Evolutionary conservation across 1,284 basidiomycete genomes (phyloP).

Genomic region (Rugosomyces carneus): DNA sequence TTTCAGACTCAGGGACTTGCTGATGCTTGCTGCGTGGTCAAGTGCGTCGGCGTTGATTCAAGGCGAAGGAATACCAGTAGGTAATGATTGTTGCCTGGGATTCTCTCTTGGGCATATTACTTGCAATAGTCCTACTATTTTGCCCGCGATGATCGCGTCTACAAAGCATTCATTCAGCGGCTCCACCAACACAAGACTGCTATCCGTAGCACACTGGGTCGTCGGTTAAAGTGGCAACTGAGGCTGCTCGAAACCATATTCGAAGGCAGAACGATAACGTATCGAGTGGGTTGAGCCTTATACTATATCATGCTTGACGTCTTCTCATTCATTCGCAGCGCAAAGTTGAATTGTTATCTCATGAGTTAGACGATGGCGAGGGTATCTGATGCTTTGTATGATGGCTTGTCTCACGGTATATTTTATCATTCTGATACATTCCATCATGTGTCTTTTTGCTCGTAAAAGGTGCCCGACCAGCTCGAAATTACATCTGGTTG

Average conservation of each 20-base stretch:
- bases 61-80: slow-evolving; percentile 60
- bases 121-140: slow-evolving; percentile 65
- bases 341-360: slow-evolving; percentile 55
- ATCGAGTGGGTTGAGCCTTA: slow-evolving; percentile 42
- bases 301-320: neutral
- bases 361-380: slow-evolving; percentile 57
- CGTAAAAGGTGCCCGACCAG: slow-evolving; percentile 78
- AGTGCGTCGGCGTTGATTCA: slow-evolving; percentile 45
- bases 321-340: slow-evolving; percentile 35
- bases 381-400: slow-evolving; percentile 32
- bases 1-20: slow-evolving; percentile 39
- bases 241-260: slow-evolving; percentile 53
- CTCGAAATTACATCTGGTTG: slow-evolving; percentile 51
- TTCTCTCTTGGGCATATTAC: neutral
- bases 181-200: slow-evolving; percentile 45
- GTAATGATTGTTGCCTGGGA: slow-evolving; percentile 14
- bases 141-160: slow-evolving; percentile 75
- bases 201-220: slow-evolving; percentile 44
- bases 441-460: slow-evolving; percentile 37
- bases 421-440: neutral
- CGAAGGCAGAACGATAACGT: slow-evolving; percentile 58
- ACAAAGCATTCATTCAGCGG: slow-evolving; percentile 60
- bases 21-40: slow-evolving; percentile 72
- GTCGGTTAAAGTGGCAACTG: slow-evolving; percentile 67
- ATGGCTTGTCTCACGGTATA: neutral